Conservation (phyloP, 805 yeast species). For the Cyberlindnera mycetangii region DNA sequence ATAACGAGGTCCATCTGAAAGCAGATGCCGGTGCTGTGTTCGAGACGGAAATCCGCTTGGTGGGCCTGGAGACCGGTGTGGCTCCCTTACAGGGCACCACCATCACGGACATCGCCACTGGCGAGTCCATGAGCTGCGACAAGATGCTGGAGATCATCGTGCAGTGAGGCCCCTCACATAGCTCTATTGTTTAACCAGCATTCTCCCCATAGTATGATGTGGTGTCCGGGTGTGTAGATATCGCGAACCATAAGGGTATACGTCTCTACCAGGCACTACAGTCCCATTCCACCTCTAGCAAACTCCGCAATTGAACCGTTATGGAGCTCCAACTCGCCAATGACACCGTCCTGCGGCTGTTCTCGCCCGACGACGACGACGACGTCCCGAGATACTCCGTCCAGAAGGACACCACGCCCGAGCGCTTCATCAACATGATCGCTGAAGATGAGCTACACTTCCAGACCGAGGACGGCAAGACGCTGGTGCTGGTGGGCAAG, state of each 20-base stretch:
- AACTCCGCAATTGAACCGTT: not conserved
- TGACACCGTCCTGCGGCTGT: slow-evolving; percentile 19
- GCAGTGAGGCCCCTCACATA: slow-evolving; percentile 9
- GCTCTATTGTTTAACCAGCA: not conserved
- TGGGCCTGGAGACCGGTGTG: slow-evolving; percentile 65
- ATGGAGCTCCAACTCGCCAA: slow-evolving; percentile 5
- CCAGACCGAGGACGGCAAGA: not conserved
- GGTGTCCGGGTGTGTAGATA: not conserved
- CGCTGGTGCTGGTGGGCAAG: slow-evolving; percentile 7
- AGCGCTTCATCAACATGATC: slow-evolving; percentile 19
- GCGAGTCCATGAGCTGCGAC: slow-evolving; percentile 71
- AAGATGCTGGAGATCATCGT: slow-evolving; percentile 64
- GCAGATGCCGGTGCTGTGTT: slow-evolving; percentile 50
- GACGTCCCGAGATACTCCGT: slow-evolving; percentile 30
- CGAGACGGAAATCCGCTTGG: slow-evolving; percentile 57
- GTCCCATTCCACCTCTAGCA: not conserved
- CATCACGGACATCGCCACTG: slow-evolving; percentile 57
- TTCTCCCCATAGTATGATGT: too few species aligned
- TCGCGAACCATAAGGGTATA: too few species aligned
- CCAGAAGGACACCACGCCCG: slow-evolving; percentile 9
- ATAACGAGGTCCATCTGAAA: slow-evolving; percentile 64
- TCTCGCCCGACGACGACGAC: slow-evolving; percentile 28
- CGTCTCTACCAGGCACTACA: too few species aligned
- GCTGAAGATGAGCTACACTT: slow-evolving; percentile 11
- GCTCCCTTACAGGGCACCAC: slow-evolving; percentile 63